Evolutionary conservation across 345 rosid genomes (phyloP), one percentile per base, ranked within the genome.

Genomic region (Microthlaspi erraticum): DNA sequence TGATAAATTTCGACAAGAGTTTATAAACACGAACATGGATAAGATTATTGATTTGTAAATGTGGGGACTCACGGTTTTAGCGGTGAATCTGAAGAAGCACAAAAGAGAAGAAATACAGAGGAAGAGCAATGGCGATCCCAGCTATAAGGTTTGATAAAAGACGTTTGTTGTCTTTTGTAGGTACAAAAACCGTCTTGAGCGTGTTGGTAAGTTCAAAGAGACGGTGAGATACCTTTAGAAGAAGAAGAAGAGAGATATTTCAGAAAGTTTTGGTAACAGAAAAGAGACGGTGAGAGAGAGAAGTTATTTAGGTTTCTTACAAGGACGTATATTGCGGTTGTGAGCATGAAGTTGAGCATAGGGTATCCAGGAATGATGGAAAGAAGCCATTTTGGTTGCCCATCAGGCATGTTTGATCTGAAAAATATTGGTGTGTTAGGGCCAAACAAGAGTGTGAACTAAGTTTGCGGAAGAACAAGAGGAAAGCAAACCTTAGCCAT

Each of bases 321-420:
- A 23, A 94, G 78, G 71, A 91, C 56, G 54, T 94, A 91, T 56
- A 94, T 86, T 2, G 97, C 88, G 42, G 98, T 91, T 43, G 92
- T 91, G 76, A 91, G 92, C 97, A 94, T 86, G 80, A 94, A 94
- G 78, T 94, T 94, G 10, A 94, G 88, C 82, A 91, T 16, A 7
- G 99, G 99, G 77, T 86, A 88, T 75, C 83, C 92, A 4, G 99
- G 99, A 80, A 94, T 81, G 14, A 94, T 10, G 52, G 86, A 86
- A 77, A 91, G 95, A 73, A 94, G 99, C 99, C 99, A 94, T 77
- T 94, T 94, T 18, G 97, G 99, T 76, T 94, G 99, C 68, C 99
- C 99, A 66, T 89, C 83, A 67, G 99, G 87, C 46, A 81, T 9
- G 77, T 91, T 84, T 3, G 96, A 88, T 81, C 96, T 91, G 91